phyloP scores from a whole-genome alignment of 139 green algal species.

The Nannochloris sp. region DNA sequence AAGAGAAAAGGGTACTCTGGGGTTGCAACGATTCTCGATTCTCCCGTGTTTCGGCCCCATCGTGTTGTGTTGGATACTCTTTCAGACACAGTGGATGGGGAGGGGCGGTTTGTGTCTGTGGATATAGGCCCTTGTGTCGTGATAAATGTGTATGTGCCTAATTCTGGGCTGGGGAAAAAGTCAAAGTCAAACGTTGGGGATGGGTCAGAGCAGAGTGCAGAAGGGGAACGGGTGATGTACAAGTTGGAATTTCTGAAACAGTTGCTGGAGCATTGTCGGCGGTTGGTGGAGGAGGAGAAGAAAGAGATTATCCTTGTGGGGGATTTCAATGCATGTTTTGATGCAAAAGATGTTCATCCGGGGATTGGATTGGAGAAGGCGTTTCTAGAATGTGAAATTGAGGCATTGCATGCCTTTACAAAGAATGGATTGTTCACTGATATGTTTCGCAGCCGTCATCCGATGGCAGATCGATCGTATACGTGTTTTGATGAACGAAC shows the following conservation, averaged over 20 bases:
- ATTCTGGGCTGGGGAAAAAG: slow-evolving; percentile 48
- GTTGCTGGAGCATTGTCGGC: slow-evolving; percentile 32
- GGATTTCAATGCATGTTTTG: slow-evolving; percentile 49
- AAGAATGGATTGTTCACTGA: slow-evolving; percentile 32
- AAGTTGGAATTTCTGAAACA: slow-evolving; percentile 58
- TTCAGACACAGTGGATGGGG: slow-evolving; percentile 30
- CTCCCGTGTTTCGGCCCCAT: slow-evolving; percentile 25
- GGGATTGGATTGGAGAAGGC: slow-evolving; percentile 16
- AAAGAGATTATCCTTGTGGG: slow-evolving; percentile 54
- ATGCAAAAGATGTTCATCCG: slow-evolving; percentile 36
- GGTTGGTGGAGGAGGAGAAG: slow-evolving; percentile 19
- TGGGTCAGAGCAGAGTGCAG: background rate
- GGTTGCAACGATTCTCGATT: slow-evolving; percentile 25
- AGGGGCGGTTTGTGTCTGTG: slow-evolving; percentile 20
- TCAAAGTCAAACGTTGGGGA: background rate
- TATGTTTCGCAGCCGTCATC: slow-evolving; percentile 47
- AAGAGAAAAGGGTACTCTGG: slow-evolving; percentile 55
- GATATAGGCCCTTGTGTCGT: slow-evolving; percentile 47
- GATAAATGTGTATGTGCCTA: slow-evolving; percentile 76
- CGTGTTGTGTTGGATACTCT: slow-evolving; percentile 26
- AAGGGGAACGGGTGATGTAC: slow-evolving; percentile 24
- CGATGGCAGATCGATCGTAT: background rate
- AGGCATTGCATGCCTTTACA: slow-evolving; percentile 19
- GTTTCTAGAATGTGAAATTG: slow-evolving; percentile 32
- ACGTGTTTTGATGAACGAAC: slow-evolving; percentile 61